These are phyloP conservation scores for Boletus coccyginus DNA, from an alignment of 768 basidiomycete genomes.

Conservation along the genomic window DNA sequence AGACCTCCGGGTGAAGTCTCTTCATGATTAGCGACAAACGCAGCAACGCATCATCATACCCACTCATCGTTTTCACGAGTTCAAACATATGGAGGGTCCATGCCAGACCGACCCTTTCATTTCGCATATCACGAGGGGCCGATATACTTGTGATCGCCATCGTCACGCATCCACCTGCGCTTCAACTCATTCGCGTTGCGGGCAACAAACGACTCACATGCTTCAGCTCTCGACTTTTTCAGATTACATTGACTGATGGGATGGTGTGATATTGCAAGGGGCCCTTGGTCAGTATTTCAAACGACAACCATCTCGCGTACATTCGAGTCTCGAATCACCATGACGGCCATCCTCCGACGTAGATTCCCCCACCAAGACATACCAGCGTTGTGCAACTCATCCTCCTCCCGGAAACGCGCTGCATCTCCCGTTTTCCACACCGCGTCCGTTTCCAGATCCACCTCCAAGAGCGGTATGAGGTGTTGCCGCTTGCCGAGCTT, in stretches of 20 bases:
- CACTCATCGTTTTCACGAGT: no score
- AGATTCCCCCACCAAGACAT: background rate
- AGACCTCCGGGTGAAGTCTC: background rate
- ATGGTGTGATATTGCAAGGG: background rate
- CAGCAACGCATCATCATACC: background rate
- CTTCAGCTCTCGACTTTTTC: background rate
- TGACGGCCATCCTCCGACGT: background rate
- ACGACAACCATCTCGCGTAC: background rate
- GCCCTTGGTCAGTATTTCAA: background rate
- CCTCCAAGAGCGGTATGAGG: conserved; percentile 41
- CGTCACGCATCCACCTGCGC: background rate
- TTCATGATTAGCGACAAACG: background rate
- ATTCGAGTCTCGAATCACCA: background rate
- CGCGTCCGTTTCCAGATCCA: conserved; percentile 54
- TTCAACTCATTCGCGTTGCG: background rate
- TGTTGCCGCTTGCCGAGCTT: conserved; percentile 28
- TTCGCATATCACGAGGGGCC: background rate
- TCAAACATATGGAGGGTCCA: background rate
- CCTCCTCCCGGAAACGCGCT: conserved; percentile 32
- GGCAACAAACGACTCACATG: background rate
- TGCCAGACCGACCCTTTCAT: background rate
- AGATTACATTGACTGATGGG: no score
- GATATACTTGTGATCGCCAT: background rate
- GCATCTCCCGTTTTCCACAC: conserved; percentile 51
- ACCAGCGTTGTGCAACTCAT: conserved; percentile 1